Evolutionary conservation across 139 green algal species (phyloP).

Genomic region (Ettlia oleoabundans): DNA sequence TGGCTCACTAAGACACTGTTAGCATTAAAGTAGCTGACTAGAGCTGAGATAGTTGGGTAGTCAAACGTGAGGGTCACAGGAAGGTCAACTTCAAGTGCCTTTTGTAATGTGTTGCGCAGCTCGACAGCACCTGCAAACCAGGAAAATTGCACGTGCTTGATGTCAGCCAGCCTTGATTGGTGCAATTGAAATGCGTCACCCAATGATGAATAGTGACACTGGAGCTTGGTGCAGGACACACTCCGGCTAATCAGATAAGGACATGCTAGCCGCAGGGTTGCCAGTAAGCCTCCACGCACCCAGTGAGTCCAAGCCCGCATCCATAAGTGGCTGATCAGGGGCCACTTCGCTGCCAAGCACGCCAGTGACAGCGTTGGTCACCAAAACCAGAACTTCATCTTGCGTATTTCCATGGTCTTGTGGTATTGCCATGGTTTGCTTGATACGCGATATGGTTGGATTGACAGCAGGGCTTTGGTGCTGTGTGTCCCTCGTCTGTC

Average conservation of each 20-base stretch:
- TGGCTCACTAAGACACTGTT: background rate
- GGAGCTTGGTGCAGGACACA: no score
- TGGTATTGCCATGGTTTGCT: no score
- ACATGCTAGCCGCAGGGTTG: background rate
- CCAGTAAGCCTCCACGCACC: constrained; percentile 21
- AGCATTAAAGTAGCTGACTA: no score
- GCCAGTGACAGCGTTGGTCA: constrained; percentile 30
- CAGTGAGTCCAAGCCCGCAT: constrained; percentile 69
- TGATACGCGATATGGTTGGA: no score
- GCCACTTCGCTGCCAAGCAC: background rate
- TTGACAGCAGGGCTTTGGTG: no score
- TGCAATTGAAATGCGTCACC: no score
- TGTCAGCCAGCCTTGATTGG: no score
- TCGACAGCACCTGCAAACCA: constrained; percentile 60
- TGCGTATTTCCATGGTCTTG: background rate
- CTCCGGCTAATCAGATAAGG: background rate
- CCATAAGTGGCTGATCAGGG: constrained; percentile 49
- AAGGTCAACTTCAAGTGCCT: constrained; percentile 35
- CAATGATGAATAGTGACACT: no score
- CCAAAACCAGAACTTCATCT: background rate
- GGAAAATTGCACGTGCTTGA: no score
- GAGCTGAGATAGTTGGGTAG: constrained; percentile 66
- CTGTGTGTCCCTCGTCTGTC: no score
- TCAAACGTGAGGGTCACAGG: constrained; percentile 79
- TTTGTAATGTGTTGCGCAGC: constrained; percentile 72